Base-by-base conservation (phyloP, 2,329 filamentous ascomycete species). In the Nigrograna mackinnonii region DNA sequence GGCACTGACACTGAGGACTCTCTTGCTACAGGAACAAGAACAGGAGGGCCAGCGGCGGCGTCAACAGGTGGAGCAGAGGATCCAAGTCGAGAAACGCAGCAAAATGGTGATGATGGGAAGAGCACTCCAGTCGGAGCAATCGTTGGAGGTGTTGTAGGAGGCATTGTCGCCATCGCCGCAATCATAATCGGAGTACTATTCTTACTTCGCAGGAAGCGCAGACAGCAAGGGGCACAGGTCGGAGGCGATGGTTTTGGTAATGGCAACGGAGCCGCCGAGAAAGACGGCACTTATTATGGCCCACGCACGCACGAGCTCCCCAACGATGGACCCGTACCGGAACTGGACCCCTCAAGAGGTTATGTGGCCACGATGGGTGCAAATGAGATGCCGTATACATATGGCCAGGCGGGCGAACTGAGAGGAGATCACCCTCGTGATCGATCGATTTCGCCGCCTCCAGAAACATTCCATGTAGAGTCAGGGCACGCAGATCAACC, bases 101-200 rank as follows among this genome's bases (percentile, higher is more conserved):
- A 14, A 37, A 14, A 22, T 19, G 22, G 6, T 28, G 37, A n/a
- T n/a, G n/a, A n/a, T n/a, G n/a, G n/a, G n/a, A n/a, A n/a, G n/a
- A 21, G 37, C 16, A 12, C 30, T 26, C 31, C 39, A 5, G 28
- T 35, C 17, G 37, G 41, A 5, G 42, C 39, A 4, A 48, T 48
- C 18, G 41, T 33, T 7, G 46, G 46, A 2, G 39, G 42, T 6
- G 40, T 50, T 4, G 24, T 50, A 5, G 47, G 47, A n/a, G 44
- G 35, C 13, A 31, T 50, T 13, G 31, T 43, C 13, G 30, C 19
- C 7, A 16, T 47, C 5, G 40, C 44, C 5, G 5, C 43, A 1
- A 19, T 50, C 14, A 35, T 50, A 4, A 34, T 30, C 17, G 37
- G 12, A 2, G 24, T 47, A 2, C 35, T 47, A 3, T 24, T 44